Evolutionary conservation across 2,329 filamentous ascomycete species (phyloP), one percentile per base, ranked within the genome.

Genomic region (Fusarium musae): DNA sequence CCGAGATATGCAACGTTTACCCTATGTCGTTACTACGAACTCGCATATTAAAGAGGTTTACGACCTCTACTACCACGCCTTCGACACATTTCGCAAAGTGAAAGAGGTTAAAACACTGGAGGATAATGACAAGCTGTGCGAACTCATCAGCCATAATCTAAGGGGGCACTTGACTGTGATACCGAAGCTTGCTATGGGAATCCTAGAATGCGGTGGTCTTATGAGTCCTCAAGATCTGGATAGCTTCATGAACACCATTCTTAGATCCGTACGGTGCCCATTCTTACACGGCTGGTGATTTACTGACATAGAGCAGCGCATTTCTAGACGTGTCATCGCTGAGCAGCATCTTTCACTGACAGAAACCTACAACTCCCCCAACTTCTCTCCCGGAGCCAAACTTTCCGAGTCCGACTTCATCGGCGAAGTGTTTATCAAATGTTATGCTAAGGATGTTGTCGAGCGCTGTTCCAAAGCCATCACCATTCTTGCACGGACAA

Each of bases 1-100:
- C 72, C 94, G 97, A 66, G 96, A 99, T 81, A 98, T 99, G 90
- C 96, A 99, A 82, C 95, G 93, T 72, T 87, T 99, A 44, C 96
- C 96, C 23, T 99, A 97, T 80, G 93, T 96, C 42, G 96, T 98
- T 61, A 94, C 98, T 53, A 95, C 93, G n/a, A 99, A 99, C 78
- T 91, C 91, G 11, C 94, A 99, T 82, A 93, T 99, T 71, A 94
- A 93, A 80, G 92, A 97, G 74, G 96, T 98, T 39, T 99, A 99
- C 84, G 94, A 98, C 81, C 88, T 98, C 11, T 99, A 99, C 85
- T 97, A 98, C 84, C 91, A 92, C 75, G 96, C 96, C n/a, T 99
- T 99, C 78, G 96, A 99, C 80, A 91, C 87, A 59, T 93, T 98
- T 73, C 93, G 96, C 53, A 92, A 93, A 75, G 87, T 98, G 44